Evolutionary conservation across 2,329 filamentous ascomycete species (phyloP).

Genomic region (Penicillium sp.): DNA sequence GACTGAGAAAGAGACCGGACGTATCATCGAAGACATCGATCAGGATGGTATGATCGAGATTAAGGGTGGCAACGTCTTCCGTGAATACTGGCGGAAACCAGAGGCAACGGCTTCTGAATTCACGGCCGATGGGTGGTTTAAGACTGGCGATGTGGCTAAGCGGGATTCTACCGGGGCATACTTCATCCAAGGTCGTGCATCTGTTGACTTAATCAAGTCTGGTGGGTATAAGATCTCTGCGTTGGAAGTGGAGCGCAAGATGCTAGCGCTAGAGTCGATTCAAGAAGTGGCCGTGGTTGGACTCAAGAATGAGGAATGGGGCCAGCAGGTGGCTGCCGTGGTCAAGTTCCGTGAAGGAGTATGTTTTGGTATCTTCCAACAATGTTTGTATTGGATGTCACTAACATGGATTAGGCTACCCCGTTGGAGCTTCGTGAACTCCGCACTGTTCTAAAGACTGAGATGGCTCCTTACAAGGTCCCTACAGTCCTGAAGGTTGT

Average conservation of each 20-base stretch:
- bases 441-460: slow-evolving; percentile 36
- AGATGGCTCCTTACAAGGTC: slow-evolving; percentile 84
- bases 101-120: slow-evolving; percentile 50
- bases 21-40: slow-evolving; percentile 30
- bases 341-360: slow-evolving; percentile 44
- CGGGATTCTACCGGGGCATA: slow-evolving; percentile 45
- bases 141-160: slow-evolving; percentile 49
- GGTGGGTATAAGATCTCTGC: slow-evolving; percentile 59
- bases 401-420: slow-evolving; percentile 20
- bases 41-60: slow-evolving; percentile 48
- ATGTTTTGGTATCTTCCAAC: slow-evolving; percentile 7
- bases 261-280: slow-evolving; percentile 51
- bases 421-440: slow-evolving; percentile 33
- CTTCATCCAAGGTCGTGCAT: slow-evolving; percentile 55
- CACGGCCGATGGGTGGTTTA: slow-evolving; percentile 51
- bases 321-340: slow-evolving; percentile 57
- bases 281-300: slow-evolving; percentile 57
- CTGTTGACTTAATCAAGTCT: slow-evolving; percentile 57
- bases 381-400: background rate
- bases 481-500: slow-evolving; percentile 85
- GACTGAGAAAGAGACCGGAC: slow-evolving; percentile 42
- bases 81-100: slow-evolving; percentile 45
- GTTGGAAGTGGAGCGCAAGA: slow-evolving; percentile 56
- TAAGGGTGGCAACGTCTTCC: slow-evolving; percentile 44
- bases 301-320: slow-evolving; percentile 55